Evolutionary conservation across 345 rosid species (phyloP).

Genomic region (Euphorbia pulcherrima): DNA sequence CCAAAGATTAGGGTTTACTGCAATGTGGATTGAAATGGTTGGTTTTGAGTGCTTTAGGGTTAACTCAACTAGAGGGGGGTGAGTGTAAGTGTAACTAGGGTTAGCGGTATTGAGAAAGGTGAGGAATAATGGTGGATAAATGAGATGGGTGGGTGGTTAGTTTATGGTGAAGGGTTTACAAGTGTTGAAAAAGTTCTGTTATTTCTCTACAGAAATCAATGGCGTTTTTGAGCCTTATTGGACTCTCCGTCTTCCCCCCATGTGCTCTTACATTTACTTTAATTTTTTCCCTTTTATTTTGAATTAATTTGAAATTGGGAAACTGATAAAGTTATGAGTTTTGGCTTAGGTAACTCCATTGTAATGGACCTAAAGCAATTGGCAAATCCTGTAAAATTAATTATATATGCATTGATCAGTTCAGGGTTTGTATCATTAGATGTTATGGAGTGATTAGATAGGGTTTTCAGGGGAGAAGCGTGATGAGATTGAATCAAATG

Average conservation of each 20-base stretch:
- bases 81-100: conserved; percentile 7
- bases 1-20: conserved; percentile 24
- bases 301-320: background rate
- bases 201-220: conserved; percentile 51
- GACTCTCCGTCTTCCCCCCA: conserved; percentile 18
- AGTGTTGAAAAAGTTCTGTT: conserved; percentile 82
- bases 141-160: conserved; percentile 34
- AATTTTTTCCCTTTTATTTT: background rate
- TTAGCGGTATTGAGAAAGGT: conserved; percentile 4
- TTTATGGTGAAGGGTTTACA: conserved; percentile 42
- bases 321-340: background rate
- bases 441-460: no score
- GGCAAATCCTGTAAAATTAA: no score
- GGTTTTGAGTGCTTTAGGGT: no score
- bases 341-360: no score
- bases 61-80: conserved; percentile 16
- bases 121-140: background rate
- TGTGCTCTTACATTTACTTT: background rate
- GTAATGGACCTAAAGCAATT: no score
- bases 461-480: no score
- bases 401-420: no score
- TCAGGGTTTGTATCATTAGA: no score
- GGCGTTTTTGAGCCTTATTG: conserved; percentile 38
- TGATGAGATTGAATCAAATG: no score
- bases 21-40: conserved; percentile 32